A percentile compares a stretch with the other conserved stretches of the same genome.
These are phyloP conservation scores for Waltergamsia citrina DNA, from an alignment of 2,329 filamentous ascomycete genomes.

Conservation along the genomic window DNA sequence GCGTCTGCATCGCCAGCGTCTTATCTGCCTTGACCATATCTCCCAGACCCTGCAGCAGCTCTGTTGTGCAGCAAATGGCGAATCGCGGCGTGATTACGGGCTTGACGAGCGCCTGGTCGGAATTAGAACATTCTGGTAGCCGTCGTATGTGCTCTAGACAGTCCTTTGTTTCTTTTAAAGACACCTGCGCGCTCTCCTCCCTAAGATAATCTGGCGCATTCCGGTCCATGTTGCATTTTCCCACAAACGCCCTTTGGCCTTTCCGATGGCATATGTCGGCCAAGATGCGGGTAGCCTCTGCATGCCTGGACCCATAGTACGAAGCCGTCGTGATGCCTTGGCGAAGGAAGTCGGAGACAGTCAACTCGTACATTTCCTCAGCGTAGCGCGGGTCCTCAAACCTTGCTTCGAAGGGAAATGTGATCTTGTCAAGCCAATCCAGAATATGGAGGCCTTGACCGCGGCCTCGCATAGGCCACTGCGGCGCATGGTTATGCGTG, in stretches of 20 bases:
- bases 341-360: slow-evolving; percentile 47
- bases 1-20: slow-evolving; percentile 50
- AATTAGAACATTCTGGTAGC: slow-evolving; percentile 25
- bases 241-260: slow-evolving; percentile 50
- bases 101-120: slow-evolving; percentile 29
- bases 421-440: slow-evolving; percentile 55
- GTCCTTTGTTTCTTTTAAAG: slow-evolving; percentile 35
- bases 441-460: slow-evolving; percentile 43
- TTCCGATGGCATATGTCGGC: slow-evolving; percentile 40
- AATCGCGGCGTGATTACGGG: slow-evolving; percentile 69
- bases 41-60: slow-evolving; percentile 55
- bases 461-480: slow-evolving; percentile 38
- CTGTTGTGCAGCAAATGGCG: slow-evolving; percentile 51
- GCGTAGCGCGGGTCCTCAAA: slow-evolving; percentile 48
- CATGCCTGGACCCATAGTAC: slow-evolving; percentile 50
- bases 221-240: slow-evolving; percentile 55
- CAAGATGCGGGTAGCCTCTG: slow-evolving; percentile 44
- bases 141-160: slow-evolving; percentile 36
- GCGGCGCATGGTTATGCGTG: slow-evolving; percentile 60
- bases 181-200: slow-evolving; percentile 34
- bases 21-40: slow-evolving; percentile 25
- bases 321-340: slow-evolving; percentile 54
- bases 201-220: slow-evolving; percentile 44
- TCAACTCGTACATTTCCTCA: slow-evolving; percentile 34
- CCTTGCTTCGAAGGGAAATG: slow-evolving; percentile 54